Conservation (phyloP, 192 early-diverging fungal genomes). For the Pilobolus umbonatus region DNA sequence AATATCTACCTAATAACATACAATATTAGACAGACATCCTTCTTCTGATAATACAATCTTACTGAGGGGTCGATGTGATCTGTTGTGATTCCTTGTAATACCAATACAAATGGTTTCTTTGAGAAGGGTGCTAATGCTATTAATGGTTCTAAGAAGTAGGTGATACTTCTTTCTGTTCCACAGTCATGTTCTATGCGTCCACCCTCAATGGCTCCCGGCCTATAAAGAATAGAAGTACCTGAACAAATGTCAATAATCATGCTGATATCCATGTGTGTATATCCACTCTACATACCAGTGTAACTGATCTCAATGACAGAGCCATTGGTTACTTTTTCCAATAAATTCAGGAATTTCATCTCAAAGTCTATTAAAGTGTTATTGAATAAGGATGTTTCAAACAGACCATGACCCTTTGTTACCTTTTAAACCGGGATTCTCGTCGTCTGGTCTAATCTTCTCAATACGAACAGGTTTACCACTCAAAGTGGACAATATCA, state of each 20-base stretch:
- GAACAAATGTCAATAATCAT: background rate
- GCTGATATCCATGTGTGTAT: background rate
- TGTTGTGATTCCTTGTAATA: conserved; percentile 87
- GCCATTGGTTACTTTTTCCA: conserved; percentile 95
- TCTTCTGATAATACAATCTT: conserved; percentile 26
- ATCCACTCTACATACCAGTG: conserved; percentile 55
- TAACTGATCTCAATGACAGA: conserved; percentile 89
- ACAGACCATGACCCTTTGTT: background rate
- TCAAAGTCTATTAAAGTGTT: conserved; percentile 72
- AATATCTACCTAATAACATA: conserved; percentile 64
- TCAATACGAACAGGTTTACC: conserved; percentile 82
- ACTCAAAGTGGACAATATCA: conserved; percentile 83
- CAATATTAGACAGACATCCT: background rate
- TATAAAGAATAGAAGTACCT: conserved; percentile 79
- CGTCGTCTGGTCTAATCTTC: conserved; percentile 82
- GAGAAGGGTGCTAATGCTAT: conserved; percentile 91
- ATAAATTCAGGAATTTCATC: conserved; percentile 78
- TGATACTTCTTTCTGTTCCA: conserved; percentile 78
- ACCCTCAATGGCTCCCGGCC: conserved; percentile 87
- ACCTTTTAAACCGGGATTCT: conserved; percentile 82
- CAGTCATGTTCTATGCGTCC: conserved; percentile 87
- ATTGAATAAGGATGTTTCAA: too few species aligned
- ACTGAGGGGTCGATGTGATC: conserved; percentile 89
- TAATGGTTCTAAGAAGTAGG: conserved; percentile 91
- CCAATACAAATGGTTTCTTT: conserved; percentile 80